These are phyloP conservation scores for Globisporangium canariense DNA, from an alignment of 352 stramenopile species.

Conservation along the genomic window DNA sequence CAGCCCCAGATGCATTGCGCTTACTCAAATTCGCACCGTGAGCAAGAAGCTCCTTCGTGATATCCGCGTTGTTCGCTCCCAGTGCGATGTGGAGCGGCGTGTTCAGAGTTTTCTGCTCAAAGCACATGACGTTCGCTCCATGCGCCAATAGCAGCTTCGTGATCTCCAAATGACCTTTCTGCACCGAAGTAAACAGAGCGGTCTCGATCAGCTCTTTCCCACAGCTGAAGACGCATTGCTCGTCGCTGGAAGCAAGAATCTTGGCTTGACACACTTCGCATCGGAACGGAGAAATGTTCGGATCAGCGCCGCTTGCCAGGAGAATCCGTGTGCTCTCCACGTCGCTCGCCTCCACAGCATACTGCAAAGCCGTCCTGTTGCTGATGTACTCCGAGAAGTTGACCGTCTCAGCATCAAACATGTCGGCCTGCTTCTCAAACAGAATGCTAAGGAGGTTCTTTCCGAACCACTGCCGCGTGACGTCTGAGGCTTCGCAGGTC, in stretches of 20 bases:
- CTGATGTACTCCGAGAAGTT: slow-evolving; percentile 45
- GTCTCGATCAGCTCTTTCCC: slow-evolving; percentile 42
- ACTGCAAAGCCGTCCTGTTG: slow-evolving; percentile 59
- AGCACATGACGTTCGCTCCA: slow-evolving; percentile 37
- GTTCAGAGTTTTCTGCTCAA: slow-evolving; percentile 31
- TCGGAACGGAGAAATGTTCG: slow-evolving; percentile 49
- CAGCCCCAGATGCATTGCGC: slow-evolving; percentile 29
- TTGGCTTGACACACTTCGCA: slow-evolving; percentile 33
- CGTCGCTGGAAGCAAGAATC: slow-evolving; percentile 8
- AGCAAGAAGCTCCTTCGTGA: slow-evolving; percentile 41
- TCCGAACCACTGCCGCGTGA: slow-evolving; percentile 44
- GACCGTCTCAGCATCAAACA: slow-evolving; percentile 36
- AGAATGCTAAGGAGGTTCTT: slow-evolving; percentile 51
- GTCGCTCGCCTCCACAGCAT: slow-evolving; percentile 47
- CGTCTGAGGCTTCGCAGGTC: slow-evolving; percentile 24
- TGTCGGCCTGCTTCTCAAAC: slow-evolving; percentile 30
- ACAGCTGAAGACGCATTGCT: slow-evolving; percentile 33
- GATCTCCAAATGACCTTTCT: slow-evolving; percentile 30
- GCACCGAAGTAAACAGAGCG: slow-evolving; percentile 37
- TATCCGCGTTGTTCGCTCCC: slow-evolving; percentile 30
- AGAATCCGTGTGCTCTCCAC: slow-evolving; percentile 34
- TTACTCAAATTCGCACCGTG: slow-evolving; percentile 46
- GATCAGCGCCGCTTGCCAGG: slow-evolving; percentile 32
- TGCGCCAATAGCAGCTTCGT: slow-evolving; percentile 38
- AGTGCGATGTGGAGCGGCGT: slow-evolving; percentile 54